Conservation (phyloP, 1,284 basidiomycete species). For the Athelia psychrophila region DNA sequence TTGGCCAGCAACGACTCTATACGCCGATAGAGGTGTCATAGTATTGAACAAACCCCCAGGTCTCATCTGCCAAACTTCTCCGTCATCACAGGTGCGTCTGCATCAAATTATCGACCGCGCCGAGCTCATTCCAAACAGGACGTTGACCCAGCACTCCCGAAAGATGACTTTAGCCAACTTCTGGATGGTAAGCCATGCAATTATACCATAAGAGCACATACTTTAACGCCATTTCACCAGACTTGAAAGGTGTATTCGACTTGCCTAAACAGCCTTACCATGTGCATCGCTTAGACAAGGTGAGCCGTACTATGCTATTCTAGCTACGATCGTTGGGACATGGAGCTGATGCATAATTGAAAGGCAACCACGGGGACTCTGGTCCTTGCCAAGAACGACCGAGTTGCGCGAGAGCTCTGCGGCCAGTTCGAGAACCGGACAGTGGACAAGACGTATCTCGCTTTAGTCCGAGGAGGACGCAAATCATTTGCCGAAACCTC, state of each 20-base stretch:
- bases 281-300: slow-evolving; percentile 72
- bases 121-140: slow-evolving; percentile 10
- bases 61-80: slow-evolving; percentile 48
- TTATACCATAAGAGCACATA: not conserved
- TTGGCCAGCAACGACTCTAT: slow-evolving; percentile 26
- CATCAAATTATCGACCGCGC: not conserved
- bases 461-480: slow-evolving; percentile 56
- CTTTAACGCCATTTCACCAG: slow-evolving; percentile 24
- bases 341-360: too few species aligned
- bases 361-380: slow-evolving; percentile 67
- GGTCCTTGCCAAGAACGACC: slow-evolving; percentile 46
- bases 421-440: slow-evolving; percentile 48
- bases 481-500: slow-evolving; percentile 37
- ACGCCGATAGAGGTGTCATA: slow-evolving; percentile 51
- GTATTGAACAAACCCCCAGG: slow-evolving; percentile 64
- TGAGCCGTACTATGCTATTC: slow-evolving; percentile 16
- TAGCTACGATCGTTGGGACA: not conserved
- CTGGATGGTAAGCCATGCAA: not conserved
- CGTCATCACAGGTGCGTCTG: slow-evolving; percentile 4
- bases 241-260: slow-evolving; percentile 31
- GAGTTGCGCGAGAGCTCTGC: slow-evolving; percentile 46
- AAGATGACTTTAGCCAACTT: slow-evolving; percentile 3
- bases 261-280: slow-evolving; percentile 39
- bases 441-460: slow-evolving; percentile 63
- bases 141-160: not conserved